These are phyloP conservation scores for Mycena rosella DNA, from an alignment of 768 basidiomycete species.

Conservation along the genomic window DNA sequence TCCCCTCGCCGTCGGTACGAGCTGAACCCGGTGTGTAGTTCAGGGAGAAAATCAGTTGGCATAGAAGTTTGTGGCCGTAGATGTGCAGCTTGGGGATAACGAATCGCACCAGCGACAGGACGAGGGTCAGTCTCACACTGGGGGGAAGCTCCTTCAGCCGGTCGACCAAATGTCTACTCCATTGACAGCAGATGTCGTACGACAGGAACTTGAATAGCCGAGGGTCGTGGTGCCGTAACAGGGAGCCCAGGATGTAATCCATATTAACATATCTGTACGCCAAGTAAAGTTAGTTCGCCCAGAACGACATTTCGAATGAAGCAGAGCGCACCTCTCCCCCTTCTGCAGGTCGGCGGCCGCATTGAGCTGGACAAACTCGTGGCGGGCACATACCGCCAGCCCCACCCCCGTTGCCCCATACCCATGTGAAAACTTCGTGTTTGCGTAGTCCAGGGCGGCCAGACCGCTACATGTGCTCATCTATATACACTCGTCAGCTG, in stretches of 20 bases:
- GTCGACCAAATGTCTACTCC: constrained; percentile 14
- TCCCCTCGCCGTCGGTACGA: constrained; percentile 50
- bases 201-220: not conserved
- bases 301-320: not conserved
- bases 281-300: not conserved
- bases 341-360: constrained; percentile 22
- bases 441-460: not conserved
- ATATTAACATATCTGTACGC: constrained; percentile 23
- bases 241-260: constrained; percentile 25
- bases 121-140: constrained; percentile 1
- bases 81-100: constrained; percentile 43
- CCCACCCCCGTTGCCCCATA: constrained; percentile 16
- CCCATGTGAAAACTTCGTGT: not conserved
- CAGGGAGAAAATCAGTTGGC: constrained; percentile 41
- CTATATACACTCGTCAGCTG: not conserved
- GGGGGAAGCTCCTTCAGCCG: not conserved
- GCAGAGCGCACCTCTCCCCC: constrained; percentile 14
- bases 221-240: constrained; percentile 1
- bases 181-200: constrained; percentile 47
- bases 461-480: not conserved
- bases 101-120: constrained; percentile 30
- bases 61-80: constrained; percentile 30
- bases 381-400: constrained; percentile 19
- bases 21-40: constrained; percentile 42
- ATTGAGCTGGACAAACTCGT: constrained; percentile 10